These are phyloP conservation scores for Domatiomyces catenatus DNA, from an alignment of 2,329 filamentous ascomycete genomes.

Conservation along the genomic window DNA sequence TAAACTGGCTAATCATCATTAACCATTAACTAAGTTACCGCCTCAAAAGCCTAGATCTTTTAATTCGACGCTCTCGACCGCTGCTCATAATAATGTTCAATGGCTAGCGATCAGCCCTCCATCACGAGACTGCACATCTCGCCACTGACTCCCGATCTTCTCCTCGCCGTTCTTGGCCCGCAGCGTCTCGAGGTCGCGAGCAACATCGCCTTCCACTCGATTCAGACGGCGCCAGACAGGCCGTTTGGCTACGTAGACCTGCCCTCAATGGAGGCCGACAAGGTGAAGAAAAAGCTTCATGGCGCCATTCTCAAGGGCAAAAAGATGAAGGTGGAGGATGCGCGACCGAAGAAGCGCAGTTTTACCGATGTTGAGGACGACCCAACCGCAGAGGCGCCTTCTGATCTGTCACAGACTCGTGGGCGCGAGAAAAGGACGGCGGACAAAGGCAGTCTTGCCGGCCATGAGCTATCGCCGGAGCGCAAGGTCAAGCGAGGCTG, in stretches of 20 bases:
- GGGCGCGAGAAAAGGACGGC: constrained; percentile 31
- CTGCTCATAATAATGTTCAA: not conserved
- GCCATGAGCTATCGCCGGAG: constrained; percentile 55
- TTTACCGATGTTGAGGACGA: constrained; percentile 23
- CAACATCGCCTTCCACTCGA: constrained; percentile 72
- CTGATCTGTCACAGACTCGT: constrained; percentile 29
- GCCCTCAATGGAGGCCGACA: constrained; percentile 68
- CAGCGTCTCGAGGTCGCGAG: constrained; percentile 50
- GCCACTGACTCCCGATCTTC: constrained; percentile 59
- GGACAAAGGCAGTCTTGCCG: constrained; percentile 31
- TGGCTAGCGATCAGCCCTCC: not conserved
- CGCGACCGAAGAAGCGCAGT: constrained; percentile 47
- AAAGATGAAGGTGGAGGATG: constrained; percentile 74
- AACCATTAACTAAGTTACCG: too few relatives aligned
- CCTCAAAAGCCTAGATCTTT: too few relatives aligned
- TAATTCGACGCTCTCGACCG: not conserved
- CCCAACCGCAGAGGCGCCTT: constrained; percentile 8
- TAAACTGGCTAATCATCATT: too few relatives aligned
- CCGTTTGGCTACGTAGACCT: constrained; percentile 83
- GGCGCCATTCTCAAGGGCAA: constrained; percentile 68
- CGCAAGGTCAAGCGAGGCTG: constrained; percentile 79
- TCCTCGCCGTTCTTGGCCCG: constrained; percentile 55
- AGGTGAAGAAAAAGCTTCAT: constrained; percentile 78
- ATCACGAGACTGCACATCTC: constrained; percentile 63
- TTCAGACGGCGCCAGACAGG: constrained; percentile 79